Evolutionary conservation across 163 green algal species (phyloP), one percentile per base, ranked within the genome.

Genomic region (Chlamydomonas reinhardtii): DNA sequence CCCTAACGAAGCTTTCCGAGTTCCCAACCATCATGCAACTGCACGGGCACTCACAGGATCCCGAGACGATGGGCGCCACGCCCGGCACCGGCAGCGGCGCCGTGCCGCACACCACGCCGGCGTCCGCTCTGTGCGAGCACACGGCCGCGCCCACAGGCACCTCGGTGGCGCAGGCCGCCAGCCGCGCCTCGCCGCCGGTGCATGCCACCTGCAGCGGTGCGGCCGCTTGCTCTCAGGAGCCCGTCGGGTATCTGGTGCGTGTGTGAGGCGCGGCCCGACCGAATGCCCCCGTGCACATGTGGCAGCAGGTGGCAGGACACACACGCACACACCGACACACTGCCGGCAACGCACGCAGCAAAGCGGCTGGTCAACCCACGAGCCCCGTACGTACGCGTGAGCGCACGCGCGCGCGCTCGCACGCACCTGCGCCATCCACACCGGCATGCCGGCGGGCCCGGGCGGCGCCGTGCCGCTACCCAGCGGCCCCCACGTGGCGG

Each of bases 91-190:
- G 5, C n/a, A 48, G 77, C 24, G 31, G n/a, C n/a, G 48, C 24
- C 4, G 17, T 31, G 22, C 14, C 32, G 78, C 78, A 85, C 14
- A 56, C 52, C 68, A 37, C 78, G 0, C 78, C 78, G 24, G 78
- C 78, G 52, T 85, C 78, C n/a, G 78, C 68, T 15, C 68, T 32
- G 78, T 85, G 78, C 54, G 52, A 64, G 78, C 78, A 85, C 29
- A 12, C 48, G 17, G 76, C 65, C 14, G 19, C 37, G 52, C 69
- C 52, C 12, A 15, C 11, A 4, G 52, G 56, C 66, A 31, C 2
- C 24, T 34, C 29, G 4, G 54, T 70, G 68, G 52, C 32, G 68
- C 78, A 85, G 24, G 31, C 31, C 17, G 48, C 12, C 24, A 85
- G 78, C 3, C 22, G 15, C 16, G 24, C 0, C 56, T 85, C 78